Percentiles rank a stretch among this genome's conserved stretches.
Conservation (phyloP, 352 stramenopile species). For the Phytophthora vignae region DNA sequence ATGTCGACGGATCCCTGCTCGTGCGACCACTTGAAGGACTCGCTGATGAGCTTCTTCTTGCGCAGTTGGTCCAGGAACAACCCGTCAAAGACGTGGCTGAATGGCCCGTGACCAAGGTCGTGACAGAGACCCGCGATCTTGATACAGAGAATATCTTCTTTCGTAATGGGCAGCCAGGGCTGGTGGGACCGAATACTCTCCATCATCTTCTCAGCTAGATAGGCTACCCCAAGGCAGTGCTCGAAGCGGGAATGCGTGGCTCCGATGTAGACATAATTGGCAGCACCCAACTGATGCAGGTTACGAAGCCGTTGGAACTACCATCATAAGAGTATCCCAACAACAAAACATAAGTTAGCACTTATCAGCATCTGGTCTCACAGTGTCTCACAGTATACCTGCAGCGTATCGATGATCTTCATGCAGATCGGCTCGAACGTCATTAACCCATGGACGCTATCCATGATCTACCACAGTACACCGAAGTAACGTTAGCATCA, state of each 20-base stretch:
- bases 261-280: slow-evolving; percentile 90
- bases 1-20: slow-evolving; percentile 83
- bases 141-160: slow-evolving; percentile 71
- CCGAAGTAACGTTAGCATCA: not conserved
- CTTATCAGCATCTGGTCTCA: not conserved
- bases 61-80: slow-evolving; percentile 73
- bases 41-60: slow-evolving; percentile 38
- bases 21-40: slow-evolving; percentile 69
- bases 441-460: slow-evolving; percentile 82
- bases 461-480: slow-evolving; percentile 57
- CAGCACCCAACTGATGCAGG: slow-evolving; percentile 94
- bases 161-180: slow-evolving; percentile 89
- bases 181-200: slow-evolving; percentile 82
- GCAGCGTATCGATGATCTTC: slow-evolving; percentile 82
- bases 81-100: slow-evolving; percentile 86
- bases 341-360: not conserved
- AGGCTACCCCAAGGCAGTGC: slow-evolving; percentile 94
- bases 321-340: not conserved
- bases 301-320: slow-evolving; percentile 95
- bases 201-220: slow-evolving; percentile 92
- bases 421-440: slow-evolving; percentile 84
- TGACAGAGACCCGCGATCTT: slow-evolving; percentile 87
- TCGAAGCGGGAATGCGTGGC: slow-evolving; percentile 85
- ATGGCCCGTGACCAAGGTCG: slow-evolving; percentile 81
- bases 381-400: slow-evolving; percentile 39